Base-by-base conservation (phyloP, 2,329 filamentous ascomycete species). In the Elsinoe australis region DNA sequence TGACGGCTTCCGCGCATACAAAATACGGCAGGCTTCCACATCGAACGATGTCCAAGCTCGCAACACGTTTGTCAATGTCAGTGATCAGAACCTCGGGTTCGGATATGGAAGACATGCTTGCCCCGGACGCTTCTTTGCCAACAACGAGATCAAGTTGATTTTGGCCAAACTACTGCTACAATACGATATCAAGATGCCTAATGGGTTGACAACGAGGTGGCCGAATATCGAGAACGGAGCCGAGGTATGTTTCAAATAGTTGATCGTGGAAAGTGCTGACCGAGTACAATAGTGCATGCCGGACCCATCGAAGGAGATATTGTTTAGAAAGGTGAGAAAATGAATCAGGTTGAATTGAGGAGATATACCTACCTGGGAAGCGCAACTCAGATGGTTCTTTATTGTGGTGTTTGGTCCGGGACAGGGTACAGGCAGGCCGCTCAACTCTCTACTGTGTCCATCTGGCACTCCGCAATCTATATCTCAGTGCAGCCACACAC, bases 51-150 rank as follows among this genome's bases (percentile, higher is more conserved):
- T 31, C 29, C 29, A 31, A 31, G 29, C 29, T 31, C 29, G 29
- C 29, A 31, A 31, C 29, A 31, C 29, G 14, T 31, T 31, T 31
- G 29, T 31, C 29, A 31, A 31, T 14, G 29, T 31, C 29, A 31
- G 7, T 9, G 29, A 31, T 9, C 29, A 31, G 14, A 53, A 57
- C 44, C 22, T 60, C 15, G 54, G 47, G 5, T 61, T 58, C 51
- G 58, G 58, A n/a, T 41, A 54, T 15, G 60, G 60, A 14, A 46
- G 51, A 9, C 55, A 59, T 41, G 58, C 55, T n/a, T 59, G 61
- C 46, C 60, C 61, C 2, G 61, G 61, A 1, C 50, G 61, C 9
- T 61, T 59, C 49, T 58, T 62, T 21, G 60, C 56, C 7, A 49
- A 50, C 14, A 56, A 58, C 29, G 55, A 58, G 33, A 55, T 61